Percentiles rank a stretch among this genome's conserved stretches.
phyloP scores from a whole-genome alignment of 345 rosid species.

The Populus pruinosa region DNA sequence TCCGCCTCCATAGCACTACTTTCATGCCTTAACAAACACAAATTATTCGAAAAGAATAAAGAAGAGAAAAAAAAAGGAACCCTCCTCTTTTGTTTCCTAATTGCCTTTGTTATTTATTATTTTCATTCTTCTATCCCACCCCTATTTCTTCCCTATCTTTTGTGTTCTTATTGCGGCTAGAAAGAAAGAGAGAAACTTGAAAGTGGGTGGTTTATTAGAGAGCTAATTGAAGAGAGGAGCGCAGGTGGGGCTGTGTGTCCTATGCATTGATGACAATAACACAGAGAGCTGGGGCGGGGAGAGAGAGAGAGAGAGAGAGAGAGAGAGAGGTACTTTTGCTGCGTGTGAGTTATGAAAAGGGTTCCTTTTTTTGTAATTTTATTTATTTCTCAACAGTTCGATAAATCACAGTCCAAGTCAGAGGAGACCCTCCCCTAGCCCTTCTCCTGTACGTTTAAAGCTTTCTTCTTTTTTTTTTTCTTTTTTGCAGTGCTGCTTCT shows the following conservation, averaged over 20 bases:
- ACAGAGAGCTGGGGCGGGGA: conserved; percentile 18
- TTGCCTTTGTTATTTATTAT: not conserved
- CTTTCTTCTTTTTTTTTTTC: conserved; percentile 6
- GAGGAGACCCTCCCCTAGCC: conserved; percentile 26
- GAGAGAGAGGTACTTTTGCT: conserved; percentile 35
- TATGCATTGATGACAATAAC: conserved; percentile 58
- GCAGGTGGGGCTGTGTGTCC: conserved; percentile 47
- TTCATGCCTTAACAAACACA: conserved; percentile 53
- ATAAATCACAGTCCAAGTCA: conserved; percentile 83
- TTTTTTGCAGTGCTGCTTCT: conserved; percentile 42
- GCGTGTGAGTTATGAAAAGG: conserved; percentile 27
- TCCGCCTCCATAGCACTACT: conserved; percentile 81
- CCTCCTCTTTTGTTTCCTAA: conserved; percentile 16
- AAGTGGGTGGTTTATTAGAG: conserved; percentile 1
- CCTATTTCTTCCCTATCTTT: not conserved
- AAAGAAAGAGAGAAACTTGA: conserved; percentile 11
- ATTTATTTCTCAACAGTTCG: conserved; percentile 30
- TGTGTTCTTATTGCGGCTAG: not conserved
- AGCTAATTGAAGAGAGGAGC: conserved; percentile 23
- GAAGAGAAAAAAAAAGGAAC: conserved; percentile 6
- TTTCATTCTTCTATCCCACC: not conserved
- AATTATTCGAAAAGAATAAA: conserved; percentile 13
- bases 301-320: conserved; percentile 12
- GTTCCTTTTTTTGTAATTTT: conserved; percentile 21
- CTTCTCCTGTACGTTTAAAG: conserved; percentile 41